A percentile compares a stretch with the other conserved stretches of the same genome.
Evolutionary conservation across 352 stramenopile genomes (phyloP).

Genomic region (Globisporangium megalacanthum): DNA sequence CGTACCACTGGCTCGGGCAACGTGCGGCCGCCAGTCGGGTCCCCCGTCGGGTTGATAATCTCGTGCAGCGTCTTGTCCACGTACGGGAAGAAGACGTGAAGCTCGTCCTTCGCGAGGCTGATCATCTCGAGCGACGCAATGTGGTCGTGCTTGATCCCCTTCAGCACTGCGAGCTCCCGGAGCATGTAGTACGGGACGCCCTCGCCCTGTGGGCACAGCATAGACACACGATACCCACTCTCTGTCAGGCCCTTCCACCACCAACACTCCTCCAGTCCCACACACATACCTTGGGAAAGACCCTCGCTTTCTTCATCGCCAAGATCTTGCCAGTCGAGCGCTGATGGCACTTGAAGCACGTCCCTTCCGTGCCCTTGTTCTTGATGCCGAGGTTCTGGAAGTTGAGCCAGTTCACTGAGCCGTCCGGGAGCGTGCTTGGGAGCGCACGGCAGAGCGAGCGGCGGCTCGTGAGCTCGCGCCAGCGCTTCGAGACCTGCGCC

Average conservation of each 20-base stretch:
- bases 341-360: conserved; percentile 84
- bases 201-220: conserved; percentile 55
- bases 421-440: conserved; percentile 56
- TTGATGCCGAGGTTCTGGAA: conserved; percentile 88
- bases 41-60: conserved; percentile 86
- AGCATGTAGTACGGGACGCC: conserved; percentile 93
- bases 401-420: conserved; percentile 82
- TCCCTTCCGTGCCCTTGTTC: conserved; percentile 88
- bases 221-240: background rate
- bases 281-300: conserved; percentile 72
- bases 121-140: conserved; percentile 87
- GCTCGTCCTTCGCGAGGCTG: conserved; percentile 78
- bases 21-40: conserved; percentile 70
- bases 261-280: background rate
- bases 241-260: background rate
- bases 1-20: conserved; percentile 70
- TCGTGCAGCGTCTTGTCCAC: conserved; percentile 89
- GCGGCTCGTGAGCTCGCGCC: conserved; percentile 70
- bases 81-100: conserved; percentile 90
- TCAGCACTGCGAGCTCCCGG: conserved; percentile 82
- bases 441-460: conserved; percentile 67
- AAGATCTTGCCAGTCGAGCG: conserved; percentile 80
- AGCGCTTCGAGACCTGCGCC: conserved; percentile 71
- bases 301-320: conserved; percentile 84
- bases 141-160: conserved; percentile 84